These are phyloP conservation scores for Fusarium nisikadoi DNA, from an alignment of 2,329 filamentous ascomycete species.

Conservation along the genomic window DNA sequence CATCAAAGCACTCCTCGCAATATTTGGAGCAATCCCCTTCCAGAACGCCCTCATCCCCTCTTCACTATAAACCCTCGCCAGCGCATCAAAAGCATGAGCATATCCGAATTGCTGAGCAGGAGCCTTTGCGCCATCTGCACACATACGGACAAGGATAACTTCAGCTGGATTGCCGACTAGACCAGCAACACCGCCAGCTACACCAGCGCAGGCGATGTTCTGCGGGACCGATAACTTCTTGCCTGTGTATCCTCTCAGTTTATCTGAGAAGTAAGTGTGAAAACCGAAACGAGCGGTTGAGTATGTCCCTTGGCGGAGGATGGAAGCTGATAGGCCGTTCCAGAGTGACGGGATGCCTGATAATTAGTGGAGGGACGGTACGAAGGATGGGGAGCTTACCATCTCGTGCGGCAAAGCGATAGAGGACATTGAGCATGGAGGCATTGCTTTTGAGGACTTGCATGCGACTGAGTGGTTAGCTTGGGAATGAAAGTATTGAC, in stretches of 20 bases:
- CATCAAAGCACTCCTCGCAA: constrained; percentile 57
- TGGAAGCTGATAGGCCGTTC: constrained; percentile 56
- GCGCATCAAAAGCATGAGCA: constrained; percentile 51
- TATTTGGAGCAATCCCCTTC: constrained; percentile 53
- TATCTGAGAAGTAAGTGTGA: constrained; percentile 51
- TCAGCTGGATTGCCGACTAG: constrained; percentile 59
- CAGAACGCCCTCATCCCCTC: constrained; percentile 54
- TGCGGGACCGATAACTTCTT: constrained; percentile 46
- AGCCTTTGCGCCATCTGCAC: constrained; percentile 56
- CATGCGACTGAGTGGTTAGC: constrained; percentile 50
- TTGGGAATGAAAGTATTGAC: fast-evolving
- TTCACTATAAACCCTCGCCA: constrained; percentile 44
- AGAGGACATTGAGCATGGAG: constrained; percentile 53
- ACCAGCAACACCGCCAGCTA: constrained; percentile 55
- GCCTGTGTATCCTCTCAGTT: constrained; percentile 43
- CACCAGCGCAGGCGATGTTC: constrained; percentile 54
- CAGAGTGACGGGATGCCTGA: constrained; percentile 55
- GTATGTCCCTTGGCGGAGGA: constrained; percentile 57
- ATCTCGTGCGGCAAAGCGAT: constrained; percentile 53
- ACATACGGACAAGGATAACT: constrained; percentile 58
- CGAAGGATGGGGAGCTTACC: constrained; percentile 37
- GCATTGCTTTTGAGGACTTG: constrained; percentile 55
- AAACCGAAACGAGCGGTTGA: constrained; percentile 58
- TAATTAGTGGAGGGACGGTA: not conserved
- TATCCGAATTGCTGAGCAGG: constrained; percentile 52